phyloP scores from a whole-genome alignment of 2,329 filamentous ascomycete genomes.

The Chaetomiaceae sp. region DNA sequence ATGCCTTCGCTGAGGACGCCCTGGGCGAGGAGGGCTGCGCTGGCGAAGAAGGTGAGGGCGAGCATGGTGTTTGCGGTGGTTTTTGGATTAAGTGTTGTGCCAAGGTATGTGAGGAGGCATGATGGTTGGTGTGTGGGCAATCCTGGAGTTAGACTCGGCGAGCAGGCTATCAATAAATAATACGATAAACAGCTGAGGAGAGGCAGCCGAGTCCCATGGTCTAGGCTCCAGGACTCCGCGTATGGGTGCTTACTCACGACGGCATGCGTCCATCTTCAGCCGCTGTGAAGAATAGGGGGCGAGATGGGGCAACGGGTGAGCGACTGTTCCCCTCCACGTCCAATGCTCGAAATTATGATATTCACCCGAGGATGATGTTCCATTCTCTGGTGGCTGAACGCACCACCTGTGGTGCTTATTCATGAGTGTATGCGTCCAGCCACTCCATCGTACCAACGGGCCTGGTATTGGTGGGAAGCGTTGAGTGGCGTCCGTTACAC shows the following conservation, averaged over 20 bases:
- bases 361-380: neutral
- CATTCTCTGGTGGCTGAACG: neutral
- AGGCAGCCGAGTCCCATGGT: neutral
- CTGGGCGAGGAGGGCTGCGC: neutral
- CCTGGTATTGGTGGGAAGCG: neutral
- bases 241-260: neutral
- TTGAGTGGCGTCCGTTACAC: neutral
- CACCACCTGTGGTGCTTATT: neutral
- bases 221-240: neutral
- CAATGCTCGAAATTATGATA: neutral
- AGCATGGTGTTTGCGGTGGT: neutral
- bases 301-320: neutral
- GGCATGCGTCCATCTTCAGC: neutral
- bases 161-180: neutral
- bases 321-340: neutral
- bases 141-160: neutral
- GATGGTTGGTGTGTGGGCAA: neutral
- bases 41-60: conserved; percentile 1
- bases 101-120: neutral
- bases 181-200: neutral
- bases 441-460: neutral
- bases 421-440: neutral
- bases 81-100: neutral
- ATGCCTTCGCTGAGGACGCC: conserved; percentile 15
- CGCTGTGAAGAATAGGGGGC: neutral